These are phyloP conservation scores for Colletotrichum noveboracense DNA, from an alignment of 2,329 filamentous ascomycete genomes.

Conservation along the genomic window DNA sequence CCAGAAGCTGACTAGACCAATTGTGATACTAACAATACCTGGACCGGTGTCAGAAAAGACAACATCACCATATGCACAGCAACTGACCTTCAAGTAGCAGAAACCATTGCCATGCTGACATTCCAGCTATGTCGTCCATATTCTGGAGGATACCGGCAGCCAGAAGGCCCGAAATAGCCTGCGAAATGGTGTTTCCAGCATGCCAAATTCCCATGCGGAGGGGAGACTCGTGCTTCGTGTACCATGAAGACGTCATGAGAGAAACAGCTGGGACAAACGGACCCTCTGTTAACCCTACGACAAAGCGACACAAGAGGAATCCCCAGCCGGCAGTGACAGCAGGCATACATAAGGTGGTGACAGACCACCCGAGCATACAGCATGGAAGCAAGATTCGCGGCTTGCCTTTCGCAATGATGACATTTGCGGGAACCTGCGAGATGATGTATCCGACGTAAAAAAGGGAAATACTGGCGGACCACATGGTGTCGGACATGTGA, in stretches of 20 bases:
- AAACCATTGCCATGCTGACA: conserved; percentile 47
- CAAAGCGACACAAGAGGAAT: conserved; percentile 35
- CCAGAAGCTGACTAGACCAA: conserved; percentile 35
- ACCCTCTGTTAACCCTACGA: conserved; percentile 35
- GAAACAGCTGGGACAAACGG: conserved; percentile 52
- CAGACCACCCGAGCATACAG: conserved; percentile 47
- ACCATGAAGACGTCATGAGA: conserved; percentile 52
- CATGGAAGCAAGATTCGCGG: conserved; percentile 38
- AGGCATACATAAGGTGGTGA: conserved; percentile 49
- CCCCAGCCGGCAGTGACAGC: conserved; percentile 34
- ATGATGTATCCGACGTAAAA: conserved; percentile 53
- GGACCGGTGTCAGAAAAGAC: not conserved
- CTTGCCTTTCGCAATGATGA: conserved; percentile 45
- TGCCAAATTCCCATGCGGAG: conserved; percentile 50
- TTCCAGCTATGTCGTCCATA: conserved; percentile 40
- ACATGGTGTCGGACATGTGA: conserved; percentile 36
- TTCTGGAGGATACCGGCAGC: conserved; percentile 48
- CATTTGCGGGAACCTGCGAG: conserved; percentile 50
- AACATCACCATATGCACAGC: not conserved
- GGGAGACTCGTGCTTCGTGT: conserved; percentile 48
- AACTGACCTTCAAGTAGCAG: conserved; percentile 39
- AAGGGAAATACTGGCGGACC: conserved; percentile 44
- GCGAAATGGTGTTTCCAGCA: conserved; percentile 49
- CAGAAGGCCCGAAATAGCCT: conserved; percentile 47
- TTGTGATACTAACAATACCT: conserved; percentile 35